Conservation (phyloP, 2,329 filamentous ascomycete genomes). For the Neofusicoccum kwambonambiense region DNA sequence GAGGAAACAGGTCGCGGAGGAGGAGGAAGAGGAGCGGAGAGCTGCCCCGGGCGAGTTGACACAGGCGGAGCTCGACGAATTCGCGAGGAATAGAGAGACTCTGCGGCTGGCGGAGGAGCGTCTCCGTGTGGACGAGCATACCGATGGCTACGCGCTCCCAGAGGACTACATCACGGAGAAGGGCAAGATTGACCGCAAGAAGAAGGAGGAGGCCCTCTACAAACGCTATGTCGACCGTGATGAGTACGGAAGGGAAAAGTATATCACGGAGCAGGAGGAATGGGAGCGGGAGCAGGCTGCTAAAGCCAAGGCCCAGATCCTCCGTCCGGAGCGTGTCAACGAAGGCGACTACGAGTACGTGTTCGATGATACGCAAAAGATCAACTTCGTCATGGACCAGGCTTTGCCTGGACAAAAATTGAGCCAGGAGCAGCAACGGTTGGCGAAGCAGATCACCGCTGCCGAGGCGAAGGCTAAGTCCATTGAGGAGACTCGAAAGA, state of each 20-base stretch:
- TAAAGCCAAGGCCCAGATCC: constrained; percentile 85
- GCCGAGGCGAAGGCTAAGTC: constrained; percentile 84
- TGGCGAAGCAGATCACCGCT: constrained; percentile 79
- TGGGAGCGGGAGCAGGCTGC: constrained; percentile 90
- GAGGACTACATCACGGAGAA: constrained; percentile 95
- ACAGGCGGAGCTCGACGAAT: constrained; percentile 78
- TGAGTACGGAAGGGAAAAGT: constrained; percentile 82
- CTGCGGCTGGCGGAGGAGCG: constrained; percentile 80
- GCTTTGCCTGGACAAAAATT: constrained; percentile 71
- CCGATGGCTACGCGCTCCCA: constrained; percentile 88
- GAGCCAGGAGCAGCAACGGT: constrained; percentile 73
- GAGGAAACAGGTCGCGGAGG: constrained; percentile 85
- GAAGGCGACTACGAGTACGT: constrained; percentile 89
- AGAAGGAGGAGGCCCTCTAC: constrained; percentile 87
- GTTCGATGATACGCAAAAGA: constrained; percentile 83
- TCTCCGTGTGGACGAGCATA: constrained; percentile 82
- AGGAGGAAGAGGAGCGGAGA: constrained; percentile 70
- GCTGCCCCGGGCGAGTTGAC: constrained; percentile 73
- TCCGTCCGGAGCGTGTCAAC: constrained; percentile 69
- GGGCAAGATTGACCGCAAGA: constrained; percentile 80
- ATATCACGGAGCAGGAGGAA: constrained; percentile 90
- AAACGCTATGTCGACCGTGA: constrained; percentile 86
- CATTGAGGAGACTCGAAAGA: constrained; percentile 89
- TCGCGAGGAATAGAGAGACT: constrained; percentile 78
- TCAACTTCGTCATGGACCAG: constrained; percentile 78